Evolutionary conservation across 306 rosid species (phyloP), one percentile per base, ranked within the genome.

Genomic region (Acacia confusa): DNA sequence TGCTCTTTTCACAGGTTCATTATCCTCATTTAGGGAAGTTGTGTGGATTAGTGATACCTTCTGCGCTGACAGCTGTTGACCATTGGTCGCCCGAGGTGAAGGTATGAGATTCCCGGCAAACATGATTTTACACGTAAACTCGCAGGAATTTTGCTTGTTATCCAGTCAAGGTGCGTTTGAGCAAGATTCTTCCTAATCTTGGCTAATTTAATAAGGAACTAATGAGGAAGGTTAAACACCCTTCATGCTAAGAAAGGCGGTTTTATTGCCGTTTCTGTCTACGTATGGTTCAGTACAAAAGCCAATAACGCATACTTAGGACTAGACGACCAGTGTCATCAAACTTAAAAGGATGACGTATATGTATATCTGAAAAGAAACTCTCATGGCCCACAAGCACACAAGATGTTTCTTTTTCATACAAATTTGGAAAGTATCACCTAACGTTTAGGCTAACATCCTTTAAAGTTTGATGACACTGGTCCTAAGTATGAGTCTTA

Each of bases 81-180:
- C 99, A 95, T 78, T 95, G 98, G 99, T 93, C 98, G 4, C 89
- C 97, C 0, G 98, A 84, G 67, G 91, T 95, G 86, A 95, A 95
- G 90, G 99, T 93, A 90, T 41, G 92, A 28, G n/a, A 72, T 17
- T 72, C 28, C 76, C 16, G 9, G 45, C 43, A 30, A 47, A 28
- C 17, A 28, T 72, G 34, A 47, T 47, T 45, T 28, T 34, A 34
- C 48, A 12, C 14, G 22, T 34, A 7, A 36, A 36, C 48, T 75
- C 19, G 52, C 52, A 38, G 20, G 13, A 32, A 55, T 20, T 22
- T 61, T 22, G 70, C 15, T 60, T 3, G 17, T 58, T 24, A 60
- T 6, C 15, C 14, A 15, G 13, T 41, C 10, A 24, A 19, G 41
- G 28, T 61, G 72, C 58, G 63, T 28, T 61, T 45, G 40, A 45